Percentiles rank a stretch among this genome's conserved stretches.
Evolutionary conservation across 805 yeast species (phyloP).

Genomic region (Yamadazyma philogaea): DNA sequence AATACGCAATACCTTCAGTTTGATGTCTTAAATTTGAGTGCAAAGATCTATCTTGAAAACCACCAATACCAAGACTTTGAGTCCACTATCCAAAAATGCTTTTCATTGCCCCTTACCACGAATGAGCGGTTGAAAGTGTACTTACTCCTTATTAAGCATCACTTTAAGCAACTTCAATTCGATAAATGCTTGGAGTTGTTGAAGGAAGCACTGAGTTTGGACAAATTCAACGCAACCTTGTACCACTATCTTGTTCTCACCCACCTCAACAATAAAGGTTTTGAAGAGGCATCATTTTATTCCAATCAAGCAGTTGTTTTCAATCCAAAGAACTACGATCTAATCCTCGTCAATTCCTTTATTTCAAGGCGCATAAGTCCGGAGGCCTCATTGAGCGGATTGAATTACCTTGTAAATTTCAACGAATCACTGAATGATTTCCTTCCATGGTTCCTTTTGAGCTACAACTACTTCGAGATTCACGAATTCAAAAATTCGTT

Average conservation of each 20-base stretch:
- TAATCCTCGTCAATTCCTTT: slow-evolving; percentile 6
- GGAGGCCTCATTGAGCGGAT: slow-evolving; percentile 1
- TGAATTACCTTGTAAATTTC: slow-evolving; percentile 8
- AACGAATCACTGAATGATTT: slow-evolving; percentile 40
- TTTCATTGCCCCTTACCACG: background rate
- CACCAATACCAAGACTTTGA: slow-evolving; percentile 2
- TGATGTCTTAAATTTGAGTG: slow-evolving; percentile 3
- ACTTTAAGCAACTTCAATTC: slow-evolving; percentile 1
- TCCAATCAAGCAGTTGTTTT: slow-evolving; percentile 9
- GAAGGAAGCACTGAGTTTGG: slow-evolving; percentile 1
- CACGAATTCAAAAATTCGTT: slow-evolving; percentile 51
- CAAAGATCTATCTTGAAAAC: background rate
- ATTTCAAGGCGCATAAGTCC: background rate
- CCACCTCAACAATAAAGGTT: slow-evolving; percentile 1
- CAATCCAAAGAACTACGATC: slow-evolving; percentile 9
- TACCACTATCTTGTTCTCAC: slow-evolving; percentile 8
- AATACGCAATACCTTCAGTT: background rate
- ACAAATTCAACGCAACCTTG: slow-evolving; percentile 3
- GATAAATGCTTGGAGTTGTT: background rate
- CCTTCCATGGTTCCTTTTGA: slow-evolving; percentile 55
- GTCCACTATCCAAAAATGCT: slow-evolving; percentile 1
- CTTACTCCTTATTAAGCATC: background rate
- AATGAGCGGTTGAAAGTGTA: background rate
- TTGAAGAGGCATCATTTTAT: slow-evolving; percentile 6
- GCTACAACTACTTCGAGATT: slow-evolving; percentile 47